Evolutionary conservation across 2,329 filamentous ascomycete genomes (phyloP).

Genomic region (Colletotrichum sp.): DNA sequence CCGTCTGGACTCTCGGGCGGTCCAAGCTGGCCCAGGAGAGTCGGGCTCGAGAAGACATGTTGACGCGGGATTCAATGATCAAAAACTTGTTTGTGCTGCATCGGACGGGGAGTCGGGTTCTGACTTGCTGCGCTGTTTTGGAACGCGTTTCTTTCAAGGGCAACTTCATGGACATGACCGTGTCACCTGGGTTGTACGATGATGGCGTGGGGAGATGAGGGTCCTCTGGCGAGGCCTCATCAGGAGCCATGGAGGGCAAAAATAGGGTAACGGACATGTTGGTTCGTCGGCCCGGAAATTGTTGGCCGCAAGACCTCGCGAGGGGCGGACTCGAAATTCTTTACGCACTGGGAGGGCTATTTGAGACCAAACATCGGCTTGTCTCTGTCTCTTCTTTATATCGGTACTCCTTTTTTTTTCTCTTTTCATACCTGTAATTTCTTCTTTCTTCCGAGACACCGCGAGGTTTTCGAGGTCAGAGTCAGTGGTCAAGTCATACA

Average conservation of each 20-base stretch:
- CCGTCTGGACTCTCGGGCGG: constrained; percentile 12
- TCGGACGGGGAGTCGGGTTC: constrained; percentile 43
- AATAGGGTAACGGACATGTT: neutral
- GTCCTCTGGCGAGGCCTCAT: neutral
- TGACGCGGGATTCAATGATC: constrained; percentile 16
- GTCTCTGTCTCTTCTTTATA: constrained; percentile 23
- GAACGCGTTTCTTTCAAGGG: constrained; percentile 14
- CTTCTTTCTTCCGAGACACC: constrained; percentile 25
- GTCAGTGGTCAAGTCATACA: constrained; percentile 21
- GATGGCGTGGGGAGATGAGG: neutral
- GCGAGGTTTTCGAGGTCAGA: constrained; percentile 22
- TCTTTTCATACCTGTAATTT: constrained; percentile 19
- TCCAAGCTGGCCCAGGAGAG: constrained; percentile 12
- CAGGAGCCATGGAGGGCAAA: neutral
- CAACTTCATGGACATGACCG: constrained; percentile 16
- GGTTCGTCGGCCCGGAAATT: constrained; percentile 3
- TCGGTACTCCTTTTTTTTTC: constrained; percentile 20
- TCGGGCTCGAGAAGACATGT: constrained; percentile 9
- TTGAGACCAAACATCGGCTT: constrained; percentile 20
- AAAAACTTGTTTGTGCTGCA: constrained; percentile 37
- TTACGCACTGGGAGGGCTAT: constrained; percentile 20
- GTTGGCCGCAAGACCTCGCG: constrained; percentile 12
- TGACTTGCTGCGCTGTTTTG: constrained; percentile 30
- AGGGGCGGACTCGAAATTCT: constrained; percentile 23
- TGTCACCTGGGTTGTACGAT: neutral